phyloP scores from a whole-genome alignment of 306 rosid species.

The Potentilla sterilis region DNA sequence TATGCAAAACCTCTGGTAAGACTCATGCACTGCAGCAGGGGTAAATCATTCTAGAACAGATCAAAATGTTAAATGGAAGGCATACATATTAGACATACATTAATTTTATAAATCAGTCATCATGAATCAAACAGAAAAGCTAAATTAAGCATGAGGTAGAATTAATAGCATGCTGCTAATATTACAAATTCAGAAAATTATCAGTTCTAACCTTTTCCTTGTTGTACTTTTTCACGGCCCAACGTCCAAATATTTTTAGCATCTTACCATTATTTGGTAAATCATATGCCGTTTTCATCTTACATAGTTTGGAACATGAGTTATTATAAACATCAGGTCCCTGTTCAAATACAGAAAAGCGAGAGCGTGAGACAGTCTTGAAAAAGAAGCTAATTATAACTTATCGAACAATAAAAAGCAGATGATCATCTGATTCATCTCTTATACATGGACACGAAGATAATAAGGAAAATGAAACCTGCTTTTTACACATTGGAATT shows the following conservation, averaged over 20 bases:
- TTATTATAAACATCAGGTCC: neutral
- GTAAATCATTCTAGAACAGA: too few relatives aligned
- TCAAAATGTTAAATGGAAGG: too few relatives aligned
- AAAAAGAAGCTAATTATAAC: neutral
- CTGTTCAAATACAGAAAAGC: neutral
- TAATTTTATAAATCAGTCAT: too few relatives aligned
- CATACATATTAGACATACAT: too few relatives aligned
- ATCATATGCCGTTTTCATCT: neutral
- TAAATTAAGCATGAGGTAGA: neutral
- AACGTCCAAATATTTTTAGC: neutral
- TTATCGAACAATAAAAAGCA: neutral
- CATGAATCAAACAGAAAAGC: neutral
- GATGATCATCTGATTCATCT: too few relatives aligned
- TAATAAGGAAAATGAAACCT: neutral
- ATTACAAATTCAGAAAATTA: neutral
- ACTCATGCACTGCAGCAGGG: too few relatives aligned
- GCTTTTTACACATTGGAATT: neutral
- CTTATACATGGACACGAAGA: neutral
- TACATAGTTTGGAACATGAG: neutral
- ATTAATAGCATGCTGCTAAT: neutral
- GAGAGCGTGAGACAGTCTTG: neutral
- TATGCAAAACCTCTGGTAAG: too few relatives aligned
- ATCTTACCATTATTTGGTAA: neutral
- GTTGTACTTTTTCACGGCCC: too few relatives aligned
- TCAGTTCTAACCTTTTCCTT: neutral